Base-by-base conservation (phyloP, 202 grass and related monocot genomes). In the Carex sylvatica region DNA sequence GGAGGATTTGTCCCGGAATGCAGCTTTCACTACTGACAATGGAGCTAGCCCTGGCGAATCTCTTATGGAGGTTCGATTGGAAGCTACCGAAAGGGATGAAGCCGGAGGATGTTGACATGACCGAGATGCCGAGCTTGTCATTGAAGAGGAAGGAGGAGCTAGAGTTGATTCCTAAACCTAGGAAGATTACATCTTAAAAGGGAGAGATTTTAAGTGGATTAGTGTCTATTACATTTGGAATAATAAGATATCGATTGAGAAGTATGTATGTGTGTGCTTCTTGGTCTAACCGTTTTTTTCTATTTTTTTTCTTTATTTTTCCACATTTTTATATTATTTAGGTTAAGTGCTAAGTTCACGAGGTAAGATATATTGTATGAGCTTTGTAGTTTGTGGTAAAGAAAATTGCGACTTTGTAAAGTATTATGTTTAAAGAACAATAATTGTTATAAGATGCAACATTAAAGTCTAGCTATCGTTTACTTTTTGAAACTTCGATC, bases 61-160 rank as follows among this genome's bases (percentile, higher is more conserved):
- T 85, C 36, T n/a, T 85, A 30, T 79, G 65, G 42, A 74, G 65
- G 64, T 85, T 85, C 26, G 44, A 78, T 47, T 85, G 83, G 83
- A 31, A 36, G 13, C 73, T 65, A 0, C 69, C 83, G 0, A 78
- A 85, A 16, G 73, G 83, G 26, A 60, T 73, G 82, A 84, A 84
- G 68, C 68, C 82, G 0, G 82, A 84, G 24, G 82, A 84, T 2
- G 6, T 84, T 6, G 33, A 84, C 82, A 63, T 84, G 82, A 63
- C 82, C n/a, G 82, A 84, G 82, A 74, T 54, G 66, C 82, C 82
- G 1, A 81, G 79, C 61, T 66, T 81, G 62, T 81, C 79, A 0
- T 38, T 81, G 13, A 81, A 81, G 79, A 63, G 79, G 26, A 81
- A 66, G 22, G 79, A 49, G 24, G 62, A 66, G 55, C 79, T 81